Conservation (phyloP, 2,329 filamentous ascomycete species). For the Cadophora sp. region DNA sequence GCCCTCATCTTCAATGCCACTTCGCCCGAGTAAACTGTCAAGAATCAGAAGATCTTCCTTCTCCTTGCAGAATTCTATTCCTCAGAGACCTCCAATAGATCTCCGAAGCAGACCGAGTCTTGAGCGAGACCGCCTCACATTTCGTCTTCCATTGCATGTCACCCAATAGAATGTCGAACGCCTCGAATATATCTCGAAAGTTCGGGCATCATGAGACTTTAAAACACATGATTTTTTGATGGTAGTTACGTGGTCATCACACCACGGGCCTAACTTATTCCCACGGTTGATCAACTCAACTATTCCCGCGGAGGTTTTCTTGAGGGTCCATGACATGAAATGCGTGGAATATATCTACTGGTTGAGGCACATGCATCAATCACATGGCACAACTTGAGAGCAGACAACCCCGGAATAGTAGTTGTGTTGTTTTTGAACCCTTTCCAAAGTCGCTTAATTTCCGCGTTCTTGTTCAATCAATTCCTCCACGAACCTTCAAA, state of each 20-base stretch:
- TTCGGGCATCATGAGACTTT: neutral
- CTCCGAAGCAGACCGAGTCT: neutral
- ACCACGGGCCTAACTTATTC: neutral
- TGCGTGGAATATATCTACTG: neutral
- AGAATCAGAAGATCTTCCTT: neutral
- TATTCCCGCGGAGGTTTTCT: too few species aligned
- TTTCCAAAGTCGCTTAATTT: neutral
- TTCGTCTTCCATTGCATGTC: neutral
- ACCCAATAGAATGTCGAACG: neutral
- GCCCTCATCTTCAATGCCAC: slow-evolving; percentile 7
- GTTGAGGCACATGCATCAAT: neutral
- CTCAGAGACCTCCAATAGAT: neutral
- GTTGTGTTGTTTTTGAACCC: neutral
- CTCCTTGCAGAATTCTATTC: neutral
- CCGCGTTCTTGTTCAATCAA: neutral
- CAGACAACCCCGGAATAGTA: too few species aligned
- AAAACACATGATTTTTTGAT: neutral
- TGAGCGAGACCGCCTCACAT: neutral
- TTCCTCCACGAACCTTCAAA: neutral
- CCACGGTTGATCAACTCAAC: neutral
- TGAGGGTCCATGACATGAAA: too few species aligned
- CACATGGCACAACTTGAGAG: too few species aligned
- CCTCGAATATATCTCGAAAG: neutral
- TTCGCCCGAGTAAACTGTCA: neutral
- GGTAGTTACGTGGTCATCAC: neutral